phyloP scores from a whole-genome alignment of 331 rosid species.

The Quercus phellos region DNA sequence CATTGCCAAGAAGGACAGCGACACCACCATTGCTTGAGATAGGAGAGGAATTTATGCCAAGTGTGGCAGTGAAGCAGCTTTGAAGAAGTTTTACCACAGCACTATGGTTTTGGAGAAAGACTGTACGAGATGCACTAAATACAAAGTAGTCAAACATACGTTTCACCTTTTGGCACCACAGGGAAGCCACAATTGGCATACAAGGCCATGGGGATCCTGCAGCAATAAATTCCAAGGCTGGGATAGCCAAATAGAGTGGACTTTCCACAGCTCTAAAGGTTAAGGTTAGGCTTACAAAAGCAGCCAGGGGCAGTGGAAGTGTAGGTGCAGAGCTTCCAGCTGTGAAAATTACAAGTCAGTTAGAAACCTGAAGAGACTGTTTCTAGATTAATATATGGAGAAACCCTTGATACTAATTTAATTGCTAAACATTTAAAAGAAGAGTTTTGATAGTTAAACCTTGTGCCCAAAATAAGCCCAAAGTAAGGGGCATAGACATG shows the following conservation, averaged over 20 bases:
- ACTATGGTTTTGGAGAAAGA: conserved; percentile 54
- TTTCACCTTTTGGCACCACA: conserved; percentile 74
- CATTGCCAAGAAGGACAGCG: conserved; percentile 70
- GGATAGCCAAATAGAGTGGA: conserved; percentile 54
- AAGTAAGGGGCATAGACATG: neutral
- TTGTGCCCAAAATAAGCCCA: neutral
- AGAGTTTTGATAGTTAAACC: neutral
- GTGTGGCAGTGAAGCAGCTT: conserved; percentile 71
- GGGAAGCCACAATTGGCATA: conserved; percentile 72
- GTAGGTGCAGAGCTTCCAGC: conserved; percentile 58
- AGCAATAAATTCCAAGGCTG: conserved; percentile 55
- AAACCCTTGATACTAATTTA: neutral
- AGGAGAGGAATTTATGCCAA: conserved; percentile 44
- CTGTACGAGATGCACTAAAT: conserved; percentile 59
- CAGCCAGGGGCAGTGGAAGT: conserved; percentile 74
- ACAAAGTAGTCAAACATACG: conserved; percentile 61
- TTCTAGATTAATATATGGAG: conserved; percentile 10
- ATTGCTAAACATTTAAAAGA: neutral
- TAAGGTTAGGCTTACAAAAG: conserved; percentile 63
- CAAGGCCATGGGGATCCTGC: conserved; percentile 75
- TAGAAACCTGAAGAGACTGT: conserved; percentile 8
- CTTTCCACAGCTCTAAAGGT: conserved; percentile 57
- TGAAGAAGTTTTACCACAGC: conserved; percentile 55
- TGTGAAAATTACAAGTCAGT: conserved; percentile 26
- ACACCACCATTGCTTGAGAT: conserved; percentile 52